Conservation (phyloP, 1,284 basidiomycete species). For the Apiotrichum domesticum region DNA sequence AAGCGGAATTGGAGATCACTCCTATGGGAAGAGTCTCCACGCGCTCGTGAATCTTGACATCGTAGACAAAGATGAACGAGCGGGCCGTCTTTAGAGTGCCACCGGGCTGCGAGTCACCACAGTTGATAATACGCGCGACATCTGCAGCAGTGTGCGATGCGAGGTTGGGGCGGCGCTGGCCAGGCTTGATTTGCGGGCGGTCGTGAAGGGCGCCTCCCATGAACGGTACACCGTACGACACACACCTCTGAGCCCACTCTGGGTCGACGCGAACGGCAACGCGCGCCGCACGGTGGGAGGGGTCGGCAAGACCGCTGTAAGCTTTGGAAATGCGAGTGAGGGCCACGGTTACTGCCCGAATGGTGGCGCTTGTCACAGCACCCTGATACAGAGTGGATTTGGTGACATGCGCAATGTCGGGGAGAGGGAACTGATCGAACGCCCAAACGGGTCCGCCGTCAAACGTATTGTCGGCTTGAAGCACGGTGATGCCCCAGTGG, state of each 20-base stretch:
- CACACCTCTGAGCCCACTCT: slow-evolving; percentile 28
- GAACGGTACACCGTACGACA: slow-evolving; percentile 36
- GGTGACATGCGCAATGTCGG: slow-evolving; percentile 33
- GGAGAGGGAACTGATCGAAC: slow-evolving; percentile 49
- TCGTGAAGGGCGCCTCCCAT: slow-evolving; percentile 43
- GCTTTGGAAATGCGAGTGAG: slow-evolving; percentile 37
- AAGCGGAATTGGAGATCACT: slow-evolving; percentile 19
- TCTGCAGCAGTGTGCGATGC: slow-evolving; percentile 41
- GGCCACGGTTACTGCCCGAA: slow-evolving; percentile 43
- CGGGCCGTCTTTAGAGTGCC: slow-evolving; percentile 41
- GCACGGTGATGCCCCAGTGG: slow-evolving; percentile 49
- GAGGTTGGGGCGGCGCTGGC: slow-evolving; percentile 38
- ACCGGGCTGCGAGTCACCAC: slow-evolving; percentile 50
- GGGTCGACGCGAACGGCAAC: slow-evolving; percentile 10
- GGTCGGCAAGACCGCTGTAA: slow-evolving; percentile 9
- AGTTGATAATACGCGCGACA: slow-evolving; percentile 42
- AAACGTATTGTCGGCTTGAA: slow-evolving; percentile 48
- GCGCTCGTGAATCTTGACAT: slow-evolving; percentile 42
- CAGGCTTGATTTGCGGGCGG: slow-evolving; percentile 45
- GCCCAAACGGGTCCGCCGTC: slow-evolving; percentile 51
- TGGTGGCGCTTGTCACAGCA: slow-evolving; percentile 43
- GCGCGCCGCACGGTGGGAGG: slow-evolving; percentile 7
- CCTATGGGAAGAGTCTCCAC: slow-evolving; percentile 19
- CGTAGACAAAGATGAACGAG: slow-evolving; percentile 47
- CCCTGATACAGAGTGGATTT: slow-evolving; percentile 49